A percentile compares a stretch with the other conserved stretches of the same genome.
These are phyloP conservation scores for Leptographium flavum DNA, from an alignment of 2,329 filamentous ascomycete genomes.

Conservation along the genomic window DNA sequence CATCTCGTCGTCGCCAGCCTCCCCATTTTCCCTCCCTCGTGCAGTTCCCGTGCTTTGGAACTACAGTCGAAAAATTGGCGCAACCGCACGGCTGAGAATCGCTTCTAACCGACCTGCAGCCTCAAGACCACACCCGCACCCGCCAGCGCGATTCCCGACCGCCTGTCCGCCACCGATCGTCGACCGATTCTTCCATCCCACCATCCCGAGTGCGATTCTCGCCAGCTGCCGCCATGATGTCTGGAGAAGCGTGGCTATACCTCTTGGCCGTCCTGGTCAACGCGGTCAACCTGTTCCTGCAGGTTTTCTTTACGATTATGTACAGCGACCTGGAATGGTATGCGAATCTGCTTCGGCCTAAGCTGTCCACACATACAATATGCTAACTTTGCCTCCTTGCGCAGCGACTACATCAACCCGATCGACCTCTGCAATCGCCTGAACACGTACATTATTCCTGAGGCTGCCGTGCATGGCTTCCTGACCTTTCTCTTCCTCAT, in stretches of 20 bases:
- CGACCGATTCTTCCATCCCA: neutral
- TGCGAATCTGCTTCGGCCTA: conserved; percentile 20
- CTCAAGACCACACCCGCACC: neutral
- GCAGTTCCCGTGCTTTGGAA: too few relatives aligned
- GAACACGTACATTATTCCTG: conserved; percentile 98
- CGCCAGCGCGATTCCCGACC: neutral
- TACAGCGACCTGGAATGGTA: conserved; percentile 99
- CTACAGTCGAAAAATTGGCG: neutral
- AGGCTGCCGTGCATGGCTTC: conserved; percentile 94
- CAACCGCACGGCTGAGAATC: neutral
- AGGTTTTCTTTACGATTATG: conserved; percentile 99
- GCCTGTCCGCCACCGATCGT: neutral
- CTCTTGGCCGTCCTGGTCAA: conserved; percentile 97
- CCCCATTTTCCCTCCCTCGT: neutral
- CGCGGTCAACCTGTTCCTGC: conserved; percentile 98
- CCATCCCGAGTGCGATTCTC: neutral
- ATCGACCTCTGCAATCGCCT: conserved; percentile 99
- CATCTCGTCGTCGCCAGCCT: too few relatives aligned
- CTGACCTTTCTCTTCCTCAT: conserved; percentile 91
- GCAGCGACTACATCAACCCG: conserved; percentile 97
- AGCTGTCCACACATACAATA: neutral
- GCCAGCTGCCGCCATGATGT: conserved; percentile 44
- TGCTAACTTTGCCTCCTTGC: neutral
- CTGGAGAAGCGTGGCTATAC: conserved; percentile 96
- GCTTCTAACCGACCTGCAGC: neutral